phyloP scores from a whole-genome alignment of 805 yeast genomes.

The Ogataea methylovora region DNA sequence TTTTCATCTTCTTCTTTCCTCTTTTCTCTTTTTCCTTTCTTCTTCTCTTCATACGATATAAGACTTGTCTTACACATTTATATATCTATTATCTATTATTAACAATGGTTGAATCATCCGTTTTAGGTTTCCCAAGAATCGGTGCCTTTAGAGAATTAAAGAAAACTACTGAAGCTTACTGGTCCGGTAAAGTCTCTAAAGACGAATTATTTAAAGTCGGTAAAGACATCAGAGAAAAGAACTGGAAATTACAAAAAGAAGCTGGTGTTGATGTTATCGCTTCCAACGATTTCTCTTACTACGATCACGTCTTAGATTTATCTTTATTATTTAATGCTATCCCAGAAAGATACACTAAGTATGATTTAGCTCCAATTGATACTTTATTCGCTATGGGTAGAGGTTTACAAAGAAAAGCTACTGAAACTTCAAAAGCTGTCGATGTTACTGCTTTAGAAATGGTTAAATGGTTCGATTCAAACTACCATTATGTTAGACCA shows the following conservation, averaged over 20 bases:
- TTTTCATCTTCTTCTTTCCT: too few relatives aligned
- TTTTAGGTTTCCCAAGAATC: slow-evolving; percentile 99
- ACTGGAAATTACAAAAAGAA: slow-evolving; percentile 96
- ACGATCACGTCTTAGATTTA: slow-evolving; percentile 94
- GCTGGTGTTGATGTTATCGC: slow-evolving; percentile 98
- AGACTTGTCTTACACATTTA: neutral
- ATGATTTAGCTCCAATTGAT: slow-evolving; percentile 81
- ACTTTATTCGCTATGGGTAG: slow-evolving; percentile 99
- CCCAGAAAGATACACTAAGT: slow-evolving; percentile 96
- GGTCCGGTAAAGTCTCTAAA: slow-evolving; percentile 86
- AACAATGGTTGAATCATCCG: slow-evolving; percentile 90
- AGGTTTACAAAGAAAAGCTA: slow-evolving; percentile 97
- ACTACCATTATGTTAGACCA: slow-evolving; percentile 99
- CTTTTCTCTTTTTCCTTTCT: neutral
- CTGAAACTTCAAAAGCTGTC: slow-evolving; percentile 79
- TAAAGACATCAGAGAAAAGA: slow-evolving; percentile 88
- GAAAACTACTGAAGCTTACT: slow-evolving; percentile 98
- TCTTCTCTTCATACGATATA: neutral
- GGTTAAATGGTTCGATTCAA: slow-evolving; percentile 99
- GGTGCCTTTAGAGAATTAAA: slow-evolving; percentile 99
- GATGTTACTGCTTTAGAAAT: slow-evolving; percentile 98
- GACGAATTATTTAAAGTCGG: slow-evolving; percentile 90
- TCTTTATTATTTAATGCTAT: slow-evolving; percentile 90
- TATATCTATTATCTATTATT: neutral
- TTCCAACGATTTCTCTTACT: slow-evolving; percentile 96